Evolutionary conservation across 192 early-diverging fungal genomes (phyloP).

Genomic region (Backusella tuberculispora): DNA sequence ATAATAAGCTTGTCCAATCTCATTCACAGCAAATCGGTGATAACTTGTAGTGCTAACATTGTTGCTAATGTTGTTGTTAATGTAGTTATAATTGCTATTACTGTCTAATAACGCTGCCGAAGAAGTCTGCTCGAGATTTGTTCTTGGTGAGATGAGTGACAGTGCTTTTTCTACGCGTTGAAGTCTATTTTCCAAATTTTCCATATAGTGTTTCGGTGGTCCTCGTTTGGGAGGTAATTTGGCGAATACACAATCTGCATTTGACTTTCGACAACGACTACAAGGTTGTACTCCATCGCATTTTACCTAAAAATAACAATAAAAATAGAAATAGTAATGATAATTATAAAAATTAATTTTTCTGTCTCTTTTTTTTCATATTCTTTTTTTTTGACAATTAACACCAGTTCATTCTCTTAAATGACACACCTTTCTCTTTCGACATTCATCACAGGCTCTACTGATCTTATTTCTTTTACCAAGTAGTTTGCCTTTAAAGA

Average conservation of each 20-base stretch:
- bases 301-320: conserved; percentile 34
- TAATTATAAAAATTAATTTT: background rate
- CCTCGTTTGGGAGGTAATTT: conserved; percentile 39
- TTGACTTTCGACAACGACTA: conserved; percentile 34
- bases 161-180: conserved; percentile 41
- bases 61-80: background rate
- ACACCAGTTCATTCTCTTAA: background rate
- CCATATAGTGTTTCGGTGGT: conserved; percentile 48
- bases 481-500: conserved; percentile 7
- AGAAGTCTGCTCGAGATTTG: background rate
- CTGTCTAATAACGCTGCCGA: background rate
- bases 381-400: background rate
- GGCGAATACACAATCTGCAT: conserved; percentile 34
- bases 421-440: conserved; percentile 39
- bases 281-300: conserved; percentile 47
- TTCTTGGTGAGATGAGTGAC: background rate
- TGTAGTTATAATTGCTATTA: background rate
- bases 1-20: conserved; percentile 42
- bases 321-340: background rate
- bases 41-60: background rate
- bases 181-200: conserved; percentile 37
- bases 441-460: conserved; percentile 41
- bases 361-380: background rate
- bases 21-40: conserved; percentile 31
- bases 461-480: conserved; percentile 38